Conservation (phyloP, 2,329 filamentous ascomycete genomes). For the Exophiala xenobiotica region DNA sequence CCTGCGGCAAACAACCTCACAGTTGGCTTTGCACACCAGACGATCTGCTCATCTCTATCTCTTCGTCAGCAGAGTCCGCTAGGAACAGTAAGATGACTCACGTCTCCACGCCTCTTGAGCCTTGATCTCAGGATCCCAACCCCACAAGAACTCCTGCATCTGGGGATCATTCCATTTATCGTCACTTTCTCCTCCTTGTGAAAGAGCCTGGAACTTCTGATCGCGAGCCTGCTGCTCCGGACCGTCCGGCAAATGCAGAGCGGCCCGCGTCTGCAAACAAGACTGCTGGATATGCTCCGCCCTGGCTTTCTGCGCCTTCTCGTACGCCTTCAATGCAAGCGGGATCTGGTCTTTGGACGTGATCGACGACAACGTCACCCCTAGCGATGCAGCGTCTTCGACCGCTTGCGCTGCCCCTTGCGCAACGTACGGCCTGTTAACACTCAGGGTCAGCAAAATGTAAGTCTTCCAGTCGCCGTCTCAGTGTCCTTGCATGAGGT, state of each 20-base stretch:
- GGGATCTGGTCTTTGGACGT: constrained; percentile 46
- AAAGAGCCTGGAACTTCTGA: constrained; percentile 54
- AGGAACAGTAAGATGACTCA: constrained; percentile 3
- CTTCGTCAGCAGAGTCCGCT: neutral
- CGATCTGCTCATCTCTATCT: no score
- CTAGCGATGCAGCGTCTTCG: constrained; percentile 44
- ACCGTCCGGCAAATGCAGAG: constrained; percentile 34
- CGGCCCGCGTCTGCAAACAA: constrained; percentile 37
- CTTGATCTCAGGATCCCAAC: constrained; percentile 60
- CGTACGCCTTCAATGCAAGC: constrained; percentile 43
- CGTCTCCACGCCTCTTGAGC: constrained; percentile 48
- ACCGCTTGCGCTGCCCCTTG: constrained; percentile 47
- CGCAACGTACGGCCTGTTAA: constrained; percentile 40
- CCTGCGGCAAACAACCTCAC: no score
- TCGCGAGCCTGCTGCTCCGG: constrained; percentile 32
- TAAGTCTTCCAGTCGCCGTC: neutral
- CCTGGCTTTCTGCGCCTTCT: constrained; percentile 36
- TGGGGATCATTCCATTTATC: constrained; percentile 72
- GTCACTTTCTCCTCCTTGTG: constrained; percentile 46
- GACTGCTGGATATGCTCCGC: constrained; percentile 44
- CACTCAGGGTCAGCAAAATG: neutral
- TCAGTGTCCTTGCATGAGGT: neutral
- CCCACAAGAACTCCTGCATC: constrained; percentile 65
- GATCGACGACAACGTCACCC: constrained; percentile 27
- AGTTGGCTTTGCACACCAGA: no score